phyloP scores from a whole-genome alignment of 2,329 filamentous ascomycete species.

The Taxawa tesnikishii region DNA sequence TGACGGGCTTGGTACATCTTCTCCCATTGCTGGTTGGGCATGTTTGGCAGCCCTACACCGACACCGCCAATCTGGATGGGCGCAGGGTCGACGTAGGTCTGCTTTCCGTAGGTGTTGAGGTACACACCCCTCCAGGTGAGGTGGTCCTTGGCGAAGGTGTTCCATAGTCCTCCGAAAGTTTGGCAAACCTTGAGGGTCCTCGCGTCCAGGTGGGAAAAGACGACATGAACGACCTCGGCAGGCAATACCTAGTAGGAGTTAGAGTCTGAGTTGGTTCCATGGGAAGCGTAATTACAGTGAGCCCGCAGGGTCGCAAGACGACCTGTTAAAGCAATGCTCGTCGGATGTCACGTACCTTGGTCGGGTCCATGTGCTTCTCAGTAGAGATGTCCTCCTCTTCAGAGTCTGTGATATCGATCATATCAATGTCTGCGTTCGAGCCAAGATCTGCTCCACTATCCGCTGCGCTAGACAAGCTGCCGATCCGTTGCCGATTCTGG shows the following conservation, averaged over 20 bases:
- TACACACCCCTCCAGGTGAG: slow-evolving; percentile 54
- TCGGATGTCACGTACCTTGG: too few relatives aligned
- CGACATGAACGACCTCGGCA: slow-evolving; percentile 44
- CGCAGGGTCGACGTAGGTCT: slow-evolving; percentile 30
- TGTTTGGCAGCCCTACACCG: slow-evolving; percentile 35
- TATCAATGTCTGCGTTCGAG: slow-evolving; percentile 18
- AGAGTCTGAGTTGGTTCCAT: not conserved
- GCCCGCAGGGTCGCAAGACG: too few relatives aligned
- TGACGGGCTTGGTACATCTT: slow-evolving; percentile 68
- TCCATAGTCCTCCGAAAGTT: slow-evolving; percentile 38
- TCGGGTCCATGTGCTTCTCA: too few relatives aligned
- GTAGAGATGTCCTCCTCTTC: too few relatives aligned
- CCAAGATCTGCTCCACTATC: slow-evolving; percentile 24
- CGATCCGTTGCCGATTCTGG: slow-evolving; percentile 3
- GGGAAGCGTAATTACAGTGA: slow-evolving; percentile 3
- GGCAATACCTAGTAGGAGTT: slow-evolving; percentile 46
- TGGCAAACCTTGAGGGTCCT: slow-evolving; percentile 42
- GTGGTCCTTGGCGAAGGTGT: slow-evolving; percentile 39
- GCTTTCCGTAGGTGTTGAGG: slow-evolving; percentile 38
- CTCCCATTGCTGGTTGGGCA: slow-evolving; percentile 67
- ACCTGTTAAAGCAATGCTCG: too few relatives aligned
- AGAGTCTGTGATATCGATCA: slow-evolving; percentile 11
- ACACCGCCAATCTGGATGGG: slow-evolving; percentile 36
- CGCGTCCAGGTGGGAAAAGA: slow-evolving; percentile 49
- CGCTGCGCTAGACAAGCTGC: slow-evolving; percentile 15